phyloP scores from a whole-genome alignment of 1,284 basidiomycete species.

The Clitocybe nebularis region DNA sequence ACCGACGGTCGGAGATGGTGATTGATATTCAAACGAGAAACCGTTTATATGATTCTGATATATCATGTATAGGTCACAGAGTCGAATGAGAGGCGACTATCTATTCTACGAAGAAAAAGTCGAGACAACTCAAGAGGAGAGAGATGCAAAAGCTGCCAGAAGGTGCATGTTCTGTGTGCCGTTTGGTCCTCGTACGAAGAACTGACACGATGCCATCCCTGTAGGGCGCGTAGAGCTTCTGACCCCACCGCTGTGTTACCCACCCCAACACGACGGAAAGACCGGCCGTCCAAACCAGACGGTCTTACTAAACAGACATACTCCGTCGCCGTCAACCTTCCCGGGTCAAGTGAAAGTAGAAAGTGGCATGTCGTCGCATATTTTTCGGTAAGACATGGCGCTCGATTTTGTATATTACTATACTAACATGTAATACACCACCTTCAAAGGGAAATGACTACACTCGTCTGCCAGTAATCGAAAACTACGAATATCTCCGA shows the following conservation, averaged over 20 bases:
- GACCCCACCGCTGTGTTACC: conserved; percentile 55
- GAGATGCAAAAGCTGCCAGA: conserved; percentile 67
- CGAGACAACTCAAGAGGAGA: conserved; percentile 70
- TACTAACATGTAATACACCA: conserved; percentile 9
- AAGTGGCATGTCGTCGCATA: conserved; percentile 82
- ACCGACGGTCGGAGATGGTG: conserved; percentile 75
- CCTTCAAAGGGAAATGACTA: conserved; percentile 59
- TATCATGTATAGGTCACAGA: conserved; percentile 60
- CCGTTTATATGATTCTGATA: neutral
- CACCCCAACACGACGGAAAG: conserved; percentile 60
- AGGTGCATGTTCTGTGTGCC: too few species aligned
- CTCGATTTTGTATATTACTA: conserved; percentile 7
- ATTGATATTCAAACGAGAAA: too few species aligned
- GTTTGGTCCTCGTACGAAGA: too few species aligned
- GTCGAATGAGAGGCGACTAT: conserved; percentile 77
- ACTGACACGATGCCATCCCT: conserved; percentile 8
- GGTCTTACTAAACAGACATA: conserved; percentile 79
- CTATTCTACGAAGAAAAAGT: conserved; percentile 78
- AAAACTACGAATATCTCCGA: conserved; percentile 66
- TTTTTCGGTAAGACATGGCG: conserved; percentile 52
- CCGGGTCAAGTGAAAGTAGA: conserved; percentile 48
- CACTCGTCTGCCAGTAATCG: conserved; percentile 58
- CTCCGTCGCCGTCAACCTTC: conserved; percentile 64
- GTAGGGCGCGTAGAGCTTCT: conserved; percentile 56
- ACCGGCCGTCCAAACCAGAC: conserved; percentile 68